Evolutionary conservation across 306 rosid species (phyloP), one percentile per base, ranked within the genome.

Genomic region (Dicorynia guianensis): DNA sequence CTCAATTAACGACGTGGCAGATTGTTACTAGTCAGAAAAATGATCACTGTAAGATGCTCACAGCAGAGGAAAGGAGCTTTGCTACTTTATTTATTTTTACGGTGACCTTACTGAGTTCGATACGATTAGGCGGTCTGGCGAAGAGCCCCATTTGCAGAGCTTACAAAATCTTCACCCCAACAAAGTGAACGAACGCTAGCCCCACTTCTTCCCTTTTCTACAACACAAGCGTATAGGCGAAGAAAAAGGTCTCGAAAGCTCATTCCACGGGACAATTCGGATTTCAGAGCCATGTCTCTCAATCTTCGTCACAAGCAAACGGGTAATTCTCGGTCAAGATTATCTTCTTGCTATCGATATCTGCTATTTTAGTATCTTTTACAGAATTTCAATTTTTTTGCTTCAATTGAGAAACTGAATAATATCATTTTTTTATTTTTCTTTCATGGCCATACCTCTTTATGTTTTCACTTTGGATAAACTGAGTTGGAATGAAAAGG

Each of bases 221-320:
- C 30, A 25, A 2, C 30, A 1, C 30, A 25, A 25, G 30, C 30
- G 30, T 25, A 25, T 25, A 25, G 30, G 2, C 30, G 30, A 25
- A 25, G 30, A 25, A 25, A 25, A 25, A 25, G 30, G 71, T 7
- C 20, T 25, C 61, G 19, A 7, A 13, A 46, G 25, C 71, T 30
- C 43, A 13, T 44, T 4, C 42, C 11, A 12, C n/a, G 34, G 35
- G 61, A 50, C 1, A 1, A 50, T 36, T 50, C 35, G 44, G 15
- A 60, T 36, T 78, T 75, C 56, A 14, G 20, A 12, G 81, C 63
- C 12, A 87, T 90, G 96, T 71, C 86, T 62, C 86, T 90, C 67
- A 90, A 85, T 84, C 92, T 90, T 64, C 96, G 90, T 66, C 89
- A 82, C 15, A 80, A 83, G 69, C 92, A 90, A 76, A 85, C 89